Evolutionary conservation across 176 grass and related monocot species (phyloP).

Genomic region (Hordeum vulgare): MorexV3_pseudomolecules_assembly NC_058521.1:220051008-220051507

Average conservation of each 20-base stretch:
- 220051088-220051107: too few relatives aligned
- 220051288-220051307: not conserved
- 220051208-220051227: conserved; percentile 4
- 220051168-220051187: too few relatives aligned
- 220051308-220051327: not conserved
- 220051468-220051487: conserved; percentile 11
- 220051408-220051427: not conserved
- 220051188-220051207: not conserved
- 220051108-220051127: too few relatives aligned
- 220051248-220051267: not conserved
- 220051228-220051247: not conserved
- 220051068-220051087: too few relatives aligned
- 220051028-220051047: not conserved
- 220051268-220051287: conserved; percentile 16
- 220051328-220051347: not conserved
- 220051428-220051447: conserved; percentile 4
- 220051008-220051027: conserved; percentile 16
- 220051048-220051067: too few relatives aligned
- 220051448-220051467: not conserved
- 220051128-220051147: too few relatives aligned
- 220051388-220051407: not conserved
- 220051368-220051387: conserved; percentile 16
- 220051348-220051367: not conserved
- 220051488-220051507: not conserved
- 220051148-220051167: too few relatives aligned